Percentiles rank a stretch among this genome's conserved stretches.
Evolutionary conservation across 768 basidiomycete species (phyloP).

Genomic region (Daedalea quercina): DNA sequence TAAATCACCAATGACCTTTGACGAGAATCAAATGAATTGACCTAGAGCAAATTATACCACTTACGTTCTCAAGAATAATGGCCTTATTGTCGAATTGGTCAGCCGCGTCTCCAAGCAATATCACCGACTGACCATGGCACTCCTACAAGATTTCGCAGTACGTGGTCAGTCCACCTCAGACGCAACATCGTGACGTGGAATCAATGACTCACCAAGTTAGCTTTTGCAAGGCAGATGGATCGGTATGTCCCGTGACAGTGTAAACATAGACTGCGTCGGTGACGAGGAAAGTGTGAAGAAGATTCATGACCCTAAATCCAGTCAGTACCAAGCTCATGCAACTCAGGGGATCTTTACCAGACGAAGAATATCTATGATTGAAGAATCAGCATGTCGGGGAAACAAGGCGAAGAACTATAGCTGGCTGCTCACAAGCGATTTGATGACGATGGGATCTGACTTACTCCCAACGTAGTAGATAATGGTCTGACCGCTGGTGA

Average conservation of each 20-base stretch:
- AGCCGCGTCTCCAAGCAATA: neutral
- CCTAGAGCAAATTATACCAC: no score
- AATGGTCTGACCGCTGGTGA: neutral
- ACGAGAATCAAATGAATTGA: no score
- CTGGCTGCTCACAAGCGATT: neutral
- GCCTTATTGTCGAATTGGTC: neutral
- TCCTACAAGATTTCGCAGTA: slow-evolving; percentile 7
- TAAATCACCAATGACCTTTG: slow-evolving; percentile 20
- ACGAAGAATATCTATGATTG: neutral
- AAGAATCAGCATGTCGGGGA: neutral
- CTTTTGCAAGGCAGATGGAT: slow-evolving; percentile 10
- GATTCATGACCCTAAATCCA: slow-evolving; percentile 10
- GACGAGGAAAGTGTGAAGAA: slow-evolving; percentile 10
- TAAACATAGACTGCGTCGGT: slow-evolving; percentile 16
- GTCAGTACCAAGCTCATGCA: neutral
- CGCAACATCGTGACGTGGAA: neutral
- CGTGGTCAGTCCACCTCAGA: neutral
- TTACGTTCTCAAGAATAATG: slow-evolving; percentile 9
- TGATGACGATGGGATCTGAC: neutral
- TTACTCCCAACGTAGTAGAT: neutral
- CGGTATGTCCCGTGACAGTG: slow-evolving; percentile 14
- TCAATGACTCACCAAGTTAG: slow-evolving; percentile 13
- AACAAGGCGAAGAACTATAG: neutral
- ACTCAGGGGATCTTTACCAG: neutral
- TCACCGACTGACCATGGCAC: slow-evolving; percentile 13